Evolutionary conservation across 2,329 filamentous ascomycete genomes (phyloP).

Genomic region (Macrophomina phaseolina): DNA sequence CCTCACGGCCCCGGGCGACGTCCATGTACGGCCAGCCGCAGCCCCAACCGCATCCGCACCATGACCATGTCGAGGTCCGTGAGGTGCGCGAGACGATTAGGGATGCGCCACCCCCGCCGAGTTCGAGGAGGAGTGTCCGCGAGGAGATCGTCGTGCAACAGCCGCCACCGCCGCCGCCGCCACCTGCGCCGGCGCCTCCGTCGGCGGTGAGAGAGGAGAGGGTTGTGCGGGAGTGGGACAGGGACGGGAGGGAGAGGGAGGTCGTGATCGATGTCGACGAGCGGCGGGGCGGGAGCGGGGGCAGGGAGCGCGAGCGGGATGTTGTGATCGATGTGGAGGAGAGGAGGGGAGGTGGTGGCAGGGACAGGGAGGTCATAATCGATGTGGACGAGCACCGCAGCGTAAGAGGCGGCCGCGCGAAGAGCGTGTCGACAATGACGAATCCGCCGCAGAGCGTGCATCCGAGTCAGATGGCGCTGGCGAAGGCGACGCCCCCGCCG

Average conservation of each 20-base stretch:
- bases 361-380: not conserved
- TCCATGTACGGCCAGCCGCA: constrained; percentile 8
- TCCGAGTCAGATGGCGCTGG: not conserved
- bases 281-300: not conserved
- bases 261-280: not conserved
- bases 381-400: not conserved
- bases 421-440: not conserved
- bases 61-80: constrained; percentile 10
- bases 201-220: not conserved
- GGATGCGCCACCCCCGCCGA: not conserved
- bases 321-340: not conserved
- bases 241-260: constrained; percentile 2
- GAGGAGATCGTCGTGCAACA: not conserved
- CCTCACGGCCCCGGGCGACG: not conserved
- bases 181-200: not conserved
- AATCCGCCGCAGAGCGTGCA: constrained; percentile 7
- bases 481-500: not conserved
- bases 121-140: not conserved
- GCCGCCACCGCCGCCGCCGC: not conserved
- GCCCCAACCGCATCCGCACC: not conserved
- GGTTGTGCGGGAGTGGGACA: not conserved
- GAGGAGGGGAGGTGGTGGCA: not conserved
- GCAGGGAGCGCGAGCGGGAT: not conserved
- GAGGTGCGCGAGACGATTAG: not conserved
- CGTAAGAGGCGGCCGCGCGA: not conserved